phyloP scores from a whole-genome alignment of 2,329 filamentous ascomycete genomes.

The Pseudogymnoascus sp. region DNA sequence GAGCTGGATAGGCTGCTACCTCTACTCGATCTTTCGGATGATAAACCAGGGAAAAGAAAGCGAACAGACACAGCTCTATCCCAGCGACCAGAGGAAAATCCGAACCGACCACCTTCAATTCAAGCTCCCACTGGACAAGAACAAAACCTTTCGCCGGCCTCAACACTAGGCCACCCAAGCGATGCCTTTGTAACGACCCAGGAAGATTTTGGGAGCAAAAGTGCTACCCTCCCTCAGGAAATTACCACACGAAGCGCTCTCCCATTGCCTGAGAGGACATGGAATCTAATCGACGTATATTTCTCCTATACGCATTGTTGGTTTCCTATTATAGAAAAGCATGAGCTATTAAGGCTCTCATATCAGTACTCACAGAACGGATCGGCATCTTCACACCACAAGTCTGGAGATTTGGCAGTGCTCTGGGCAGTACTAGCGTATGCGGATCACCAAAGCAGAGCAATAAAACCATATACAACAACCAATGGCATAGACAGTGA shows the following conservation, averaged over 20 bases:
- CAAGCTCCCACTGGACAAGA: neutral
- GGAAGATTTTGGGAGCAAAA: neutral
- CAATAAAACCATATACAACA: constrained; percentile 15
- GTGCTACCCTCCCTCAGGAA: neutral
- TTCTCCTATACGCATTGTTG: constrained; percentile 69
- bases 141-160: neutral
- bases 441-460: constrained; percentile 44
- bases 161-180: neutral
- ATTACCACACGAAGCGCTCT: neutral
- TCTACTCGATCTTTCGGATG: constrained; percentile 19
- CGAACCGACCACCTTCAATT: neutral
- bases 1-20: constrained; percentile 26
- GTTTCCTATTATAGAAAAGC: constrained; percentile 65
- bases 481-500: constrained; percentile 18
- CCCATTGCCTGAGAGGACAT: constrained; percentile 24
- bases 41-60: constrained; percentile 20
- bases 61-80: constrained; percentile 12
- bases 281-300: constrained; percentile 57
- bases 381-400: constrained; percentile 4
- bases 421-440: constrained; percentile 53
- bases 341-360: constrained; percentile 30
- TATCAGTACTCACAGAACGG: constrained; percentile 25
- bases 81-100: neutral
- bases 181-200: neutral
- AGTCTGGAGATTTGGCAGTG: constrained; percentile 41